Evolutionary conservation across 208 protist species (phyloP).

Genomic region (Trypanosoma lewisi): DNA sequence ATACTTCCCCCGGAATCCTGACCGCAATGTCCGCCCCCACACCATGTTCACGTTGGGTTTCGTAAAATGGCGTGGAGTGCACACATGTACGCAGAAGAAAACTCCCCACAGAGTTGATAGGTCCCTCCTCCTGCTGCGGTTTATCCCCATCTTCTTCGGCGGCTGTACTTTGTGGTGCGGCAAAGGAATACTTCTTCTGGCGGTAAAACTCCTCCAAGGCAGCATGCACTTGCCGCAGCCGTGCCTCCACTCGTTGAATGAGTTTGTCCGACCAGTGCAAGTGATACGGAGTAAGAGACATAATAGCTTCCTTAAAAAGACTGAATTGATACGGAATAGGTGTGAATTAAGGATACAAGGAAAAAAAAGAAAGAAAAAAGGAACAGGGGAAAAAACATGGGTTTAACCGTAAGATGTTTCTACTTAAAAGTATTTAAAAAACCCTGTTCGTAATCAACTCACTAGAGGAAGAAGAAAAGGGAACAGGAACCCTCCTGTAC

Average conservation of each 20-base stretch:
- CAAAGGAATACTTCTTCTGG: slow-evolving; percentile 39
- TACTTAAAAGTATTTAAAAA: no score
- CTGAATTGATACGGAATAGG: neutral
- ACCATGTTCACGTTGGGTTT: slow-evolving; percentile 48
- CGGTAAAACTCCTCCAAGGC: slow-evolving; percentile 67
- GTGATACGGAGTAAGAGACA: slow-evolving; percentile 74
- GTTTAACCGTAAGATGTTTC: slow-evolving; percentile 12
- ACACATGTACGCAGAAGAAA: slow-evolving; percentile 78
- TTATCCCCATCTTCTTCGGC: slow-evolving; percentile 24
- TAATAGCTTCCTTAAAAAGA: slow-evolving; percentile 17
- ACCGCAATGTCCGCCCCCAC: slow-evolving; percentile 74
- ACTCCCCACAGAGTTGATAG: slow-evolving; percentile 68
- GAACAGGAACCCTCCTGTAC: no score
- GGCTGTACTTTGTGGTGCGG: neutral
- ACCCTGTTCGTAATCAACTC: neutral
- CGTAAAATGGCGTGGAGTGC: slow-evolving; percentile 56
- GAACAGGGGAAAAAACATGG: slow-evolving; percentile 17
- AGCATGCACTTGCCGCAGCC: slow-evolving; percentile 69
- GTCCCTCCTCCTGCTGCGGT: slow-evolving; percentile 19
- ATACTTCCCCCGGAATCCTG: slow-evolving; percentile 54
- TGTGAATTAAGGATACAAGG: slow-evolving; percentile 14
- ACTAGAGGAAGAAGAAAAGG: neutral
- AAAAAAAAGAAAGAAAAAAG: slow-evolving; percentile 18
- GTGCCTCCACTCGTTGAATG: slow-evolving; percentile 63
- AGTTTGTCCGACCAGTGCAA: slow-evolving; percentile 72